Percentiles rank a stretch among this genome's conserved stretches.
These are phyloP conservation scores for Calocera cornea DNA, from an alignment of 768 basidiomycete genomes.

Conservation along the genomic window DNA sequence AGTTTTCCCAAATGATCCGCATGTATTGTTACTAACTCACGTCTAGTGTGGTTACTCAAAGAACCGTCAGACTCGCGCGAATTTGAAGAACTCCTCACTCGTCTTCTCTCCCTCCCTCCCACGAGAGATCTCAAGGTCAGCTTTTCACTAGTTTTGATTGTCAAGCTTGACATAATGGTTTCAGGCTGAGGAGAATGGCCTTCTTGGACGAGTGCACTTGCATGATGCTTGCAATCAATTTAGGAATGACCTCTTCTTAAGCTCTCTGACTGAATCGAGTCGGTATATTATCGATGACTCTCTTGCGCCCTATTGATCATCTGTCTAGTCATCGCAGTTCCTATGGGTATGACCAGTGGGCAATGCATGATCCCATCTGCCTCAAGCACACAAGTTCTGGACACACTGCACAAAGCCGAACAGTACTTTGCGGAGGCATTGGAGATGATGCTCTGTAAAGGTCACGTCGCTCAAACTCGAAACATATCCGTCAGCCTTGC, in stretches of 20 bases:
- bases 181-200: conserved; percentile 59
- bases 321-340: conserved; percentile 59
- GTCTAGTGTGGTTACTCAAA: conserved; percentile 51
- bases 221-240: conserved; percentile 67
- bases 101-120: conserved; percentile 42
- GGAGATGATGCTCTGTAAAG: conserved; percentile 38
- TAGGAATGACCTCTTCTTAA: conserved; percentile 75
- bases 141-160: background rate
- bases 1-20: conserved; percentile 20
- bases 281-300: conserved; percentile 22
- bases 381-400: conserved; percentile 44
- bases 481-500: conserved; percentile 60
- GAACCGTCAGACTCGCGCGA: conserved; percentile 33
- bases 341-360: conserved; percentile 55
- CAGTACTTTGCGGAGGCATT: conserved; percentile 56
- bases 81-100: conserved; percentile 42
- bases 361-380: conserved; percentile 28
- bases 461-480: conserved; percentile 56
- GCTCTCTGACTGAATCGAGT: conserved; percentile 86
- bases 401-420: conserved; percentile 53
- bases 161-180: background rate
- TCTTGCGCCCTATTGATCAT: conserved; percentile 5
- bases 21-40: conserved; percentile 1
- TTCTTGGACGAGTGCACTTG: conserved; percentile 67
- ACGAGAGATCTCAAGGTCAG: conserved; percentile 46